A percentile compares a stretch with the other conserved stretches of the same genome.
phyloP scores from a whole-genome alignment of 140 eudicot species.

The Senecio squalidus region DNA sequence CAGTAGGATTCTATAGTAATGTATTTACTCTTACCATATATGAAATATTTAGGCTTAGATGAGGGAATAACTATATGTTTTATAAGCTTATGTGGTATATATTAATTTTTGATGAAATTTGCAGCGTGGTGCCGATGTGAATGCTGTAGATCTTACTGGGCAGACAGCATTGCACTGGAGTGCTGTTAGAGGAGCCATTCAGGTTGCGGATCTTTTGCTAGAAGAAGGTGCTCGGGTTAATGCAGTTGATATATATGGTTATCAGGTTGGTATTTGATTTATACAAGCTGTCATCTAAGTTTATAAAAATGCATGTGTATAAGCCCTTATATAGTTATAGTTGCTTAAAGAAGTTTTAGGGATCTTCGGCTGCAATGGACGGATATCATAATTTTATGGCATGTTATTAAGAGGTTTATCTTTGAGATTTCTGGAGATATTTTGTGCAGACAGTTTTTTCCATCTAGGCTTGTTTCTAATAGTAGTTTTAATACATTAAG shows the following conservation, averaged over 20 bases:
- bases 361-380: background rate
- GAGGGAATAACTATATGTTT: background rate
- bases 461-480: background rate
- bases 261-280: constrained; percentile 62
- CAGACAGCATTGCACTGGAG: constrained; percentile 96
- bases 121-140: constrained; percentile 95
- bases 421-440: background rate
- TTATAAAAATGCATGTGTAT: background rate
- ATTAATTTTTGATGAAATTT: constrained; percentile 10
- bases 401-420: constrained; percentile 12
- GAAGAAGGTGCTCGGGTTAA: constrained; percentile 91
- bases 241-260: constrained; percentile 85
- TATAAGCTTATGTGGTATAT: constrained; percentile 1
- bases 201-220: constrained; percentile 86
- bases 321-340: background rate
- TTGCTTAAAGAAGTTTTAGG: background rate
- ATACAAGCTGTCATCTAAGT: constrained; percentile 7
- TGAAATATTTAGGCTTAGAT: constrained; percentile 1
- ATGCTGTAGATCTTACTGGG: constrained; percentile 90
- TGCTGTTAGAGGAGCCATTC: constrained; percentile 90
- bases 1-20: background rate
- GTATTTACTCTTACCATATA: background rate
- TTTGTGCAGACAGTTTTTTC: background rate
- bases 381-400: background rate
- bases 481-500: background rate